Evolutionary conservation across 352 stramenopile genomes (phyloP), one percentile per base, ranked within the genome.

Genomic region (Globisporangium recalcitrans): DNA sequence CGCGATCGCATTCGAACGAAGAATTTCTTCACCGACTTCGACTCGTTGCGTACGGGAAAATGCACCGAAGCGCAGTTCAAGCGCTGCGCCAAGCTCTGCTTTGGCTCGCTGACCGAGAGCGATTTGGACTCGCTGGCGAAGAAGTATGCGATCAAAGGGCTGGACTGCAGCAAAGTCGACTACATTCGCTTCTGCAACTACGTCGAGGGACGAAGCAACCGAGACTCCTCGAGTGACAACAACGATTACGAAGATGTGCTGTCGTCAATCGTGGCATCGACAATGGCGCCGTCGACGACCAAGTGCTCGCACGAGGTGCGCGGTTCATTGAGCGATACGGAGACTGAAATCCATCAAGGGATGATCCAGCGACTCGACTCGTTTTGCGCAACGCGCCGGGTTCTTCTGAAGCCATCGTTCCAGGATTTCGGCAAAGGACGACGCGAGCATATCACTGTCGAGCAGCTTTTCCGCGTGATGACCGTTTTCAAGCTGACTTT

Each of bases 1-100:
- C 80, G 85, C 13, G 83, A 93, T 44, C 79, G 85, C 19, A 95
- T 95, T 62, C 83, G 85, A 9, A 82, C 79, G 8, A 92, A 91
- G 59, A 88, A 87, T 57, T 95, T 93, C 57, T 95, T 95, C 49
- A 88, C 71, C 4, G 85, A 95, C 54, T 95, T 93, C 51, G 85
- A 95, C 55, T 73, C 72, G 16, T 63, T 95, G 19, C 81, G 83
- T 8, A 88, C 76, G 0, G 83, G 83, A 5, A 93, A 90, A 48
- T 93, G 83, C 60, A 83, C 78, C 0, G 78, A 91, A 38, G 68
- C 80, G 14, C 85, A 95, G 63, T 95, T 95, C 69, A 75, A 80
- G 48, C 81, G 83, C 31, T 91, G 81, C 21, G 70, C 87, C 10
- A 95, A 95, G 62, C 62, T 95, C 1, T 93, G 82, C 48, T 93